Conservation (phyloP, 83 land plant genomes). For the Isoetes engelmannii region DNA sequence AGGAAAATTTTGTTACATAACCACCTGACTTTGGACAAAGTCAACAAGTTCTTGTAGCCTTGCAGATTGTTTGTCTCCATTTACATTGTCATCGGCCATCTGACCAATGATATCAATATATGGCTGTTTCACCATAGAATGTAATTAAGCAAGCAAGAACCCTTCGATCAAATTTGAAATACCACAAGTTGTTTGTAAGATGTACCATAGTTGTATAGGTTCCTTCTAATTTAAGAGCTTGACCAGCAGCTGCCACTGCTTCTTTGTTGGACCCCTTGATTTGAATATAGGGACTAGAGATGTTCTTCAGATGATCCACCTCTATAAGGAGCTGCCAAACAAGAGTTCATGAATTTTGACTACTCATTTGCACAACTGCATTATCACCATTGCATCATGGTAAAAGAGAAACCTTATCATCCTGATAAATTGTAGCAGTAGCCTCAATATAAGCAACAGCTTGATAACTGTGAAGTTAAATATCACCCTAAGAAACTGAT, state of each 20-base stretch:
- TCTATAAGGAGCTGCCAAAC: conserved; percentile 77
- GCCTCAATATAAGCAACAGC: conserved; percentile 97
- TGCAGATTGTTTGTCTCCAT: conserved; percentile 60
- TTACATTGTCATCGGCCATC: no score
- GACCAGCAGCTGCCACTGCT: conserved; percentile 77
- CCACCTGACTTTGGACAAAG: conserved; percentile 84
- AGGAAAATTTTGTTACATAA: not conserved
- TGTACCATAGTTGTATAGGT: conserved; percentile 89
- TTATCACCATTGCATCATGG: not conserved
- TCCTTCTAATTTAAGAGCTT: conserved; percentile 70
- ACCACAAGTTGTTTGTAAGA: not conserved
- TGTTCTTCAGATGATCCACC: conserved; percentile 86
- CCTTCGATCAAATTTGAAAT: not conserved
- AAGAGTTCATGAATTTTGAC: not conserved
- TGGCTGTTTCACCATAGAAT: conserved; percentile 38
- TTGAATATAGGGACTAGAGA: conserved; percentile 77
- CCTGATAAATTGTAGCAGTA: conserved; percentile 88
- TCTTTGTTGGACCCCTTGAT: conserved; percentile 93
- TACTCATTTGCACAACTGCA: not conserved
- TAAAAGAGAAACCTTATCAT: conserved; percentile 65
- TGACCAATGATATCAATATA: conserved; percentile 69
- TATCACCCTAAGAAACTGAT: not conserved
- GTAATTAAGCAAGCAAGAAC: not conserved
- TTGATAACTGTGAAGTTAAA: conserved; percentile 58
- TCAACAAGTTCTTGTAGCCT: conserved; percentile 86